Evolutionary conservation across 129 eudicot species (phyloP).

Genomic region (Helichrysum umbraculigerum): DNA sequence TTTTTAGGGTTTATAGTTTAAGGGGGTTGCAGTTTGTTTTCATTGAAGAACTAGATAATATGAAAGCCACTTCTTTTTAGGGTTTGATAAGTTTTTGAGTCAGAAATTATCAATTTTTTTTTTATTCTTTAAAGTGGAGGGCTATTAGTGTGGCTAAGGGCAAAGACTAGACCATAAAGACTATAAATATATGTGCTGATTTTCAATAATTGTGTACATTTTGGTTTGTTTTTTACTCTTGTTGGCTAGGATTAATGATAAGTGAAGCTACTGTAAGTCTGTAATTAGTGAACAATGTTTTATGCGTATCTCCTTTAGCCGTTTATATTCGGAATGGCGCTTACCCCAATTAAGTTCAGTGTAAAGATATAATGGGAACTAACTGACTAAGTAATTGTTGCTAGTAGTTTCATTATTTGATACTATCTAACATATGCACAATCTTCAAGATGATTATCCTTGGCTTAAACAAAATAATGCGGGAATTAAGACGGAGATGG

Average conservation of each 20-base stretch:
- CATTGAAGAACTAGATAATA: neutral
- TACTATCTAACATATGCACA: neutral
- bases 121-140: neutral
- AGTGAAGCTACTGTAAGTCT: neutral
- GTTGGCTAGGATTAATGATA: neutral
- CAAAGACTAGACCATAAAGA: neutral
- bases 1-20: conserved; percentile 12
- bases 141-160: neutral
- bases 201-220: neutral
- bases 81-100: neutral
- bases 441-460: neutral
- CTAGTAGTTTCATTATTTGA: neutral
- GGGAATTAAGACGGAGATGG: neutral
- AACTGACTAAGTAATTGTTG: neutral
- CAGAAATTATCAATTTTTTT: no score
- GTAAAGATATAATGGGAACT: neutral
- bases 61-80: neutral
- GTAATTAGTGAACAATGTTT: neutral
- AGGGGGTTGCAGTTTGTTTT: neutral
- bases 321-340: neutral
- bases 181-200: no score
- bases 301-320: neutral
- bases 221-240: neutral
- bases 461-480: neutral
- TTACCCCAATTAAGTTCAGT: neutral